Evolutionary conservation across 83 land plant species (phyloP).

Genomic region (Diphasiastrum complanatum): DNA sequence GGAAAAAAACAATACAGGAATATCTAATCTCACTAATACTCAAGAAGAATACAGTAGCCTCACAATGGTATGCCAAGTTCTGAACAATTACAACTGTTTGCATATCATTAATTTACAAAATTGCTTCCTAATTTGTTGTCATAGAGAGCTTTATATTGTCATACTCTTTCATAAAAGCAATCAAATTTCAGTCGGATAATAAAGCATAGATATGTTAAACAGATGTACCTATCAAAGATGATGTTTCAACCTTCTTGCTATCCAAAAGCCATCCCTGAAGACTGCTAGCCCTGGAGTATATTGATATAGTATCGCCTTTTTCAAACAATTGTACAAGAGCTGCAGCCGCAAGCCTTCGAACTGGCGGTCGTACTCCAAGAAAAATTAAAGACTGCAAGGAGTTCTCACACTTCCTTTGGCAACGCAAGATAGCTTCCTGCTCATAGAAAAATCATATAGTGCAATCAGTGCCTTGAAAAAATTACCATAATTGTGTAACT

Average conservation of each 20-base stretch:
- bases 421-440: slow-evolving; percentile 63
- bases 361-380: slow-evolving; percentile 85
- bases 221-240: slow-evolving; percentile 62
- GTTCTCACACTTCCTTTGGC: slow-evolving; percentile 96
- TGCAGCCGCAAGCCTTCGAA: slow-evolving; percentile 76
- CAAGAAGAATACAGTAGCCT: not conserved
- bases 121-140: too few relatives aligned
- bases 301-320: slow-evolving; percentile 82
- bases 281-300: slow-evolving; percentile 88
- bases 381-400: slow-evolving; percentile 69
- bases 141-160: too few relatives aligned
- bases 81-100: too few relatives aligned
- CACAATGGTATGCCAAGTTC: too few relatives aligned
- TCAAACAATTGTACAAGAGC: slow-evolving; percentile 63
- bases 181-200: not conserved
- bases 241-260: slow-evolving; percentile 58
- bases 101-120: too few relatives aligned
- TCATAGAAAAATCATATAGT: not conserved
- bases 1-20: too few relatives aligned
- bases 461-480: too few relatives aligned
- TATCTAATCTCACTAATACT: not conserved
- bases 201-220: not conserved
- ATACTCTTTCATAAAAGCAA: not conserved
- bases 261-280: slow-evolving; percentile 90
- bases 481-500: not conserved